Percentiles rank a stretch among this genome's conserved stretches.
These are phyloP conservation scores for Magnaporthiopsis incrustans DNA, from an alignment of 2,329 filamentous ascomycete species.

Conservation along the genomic window DNA sequence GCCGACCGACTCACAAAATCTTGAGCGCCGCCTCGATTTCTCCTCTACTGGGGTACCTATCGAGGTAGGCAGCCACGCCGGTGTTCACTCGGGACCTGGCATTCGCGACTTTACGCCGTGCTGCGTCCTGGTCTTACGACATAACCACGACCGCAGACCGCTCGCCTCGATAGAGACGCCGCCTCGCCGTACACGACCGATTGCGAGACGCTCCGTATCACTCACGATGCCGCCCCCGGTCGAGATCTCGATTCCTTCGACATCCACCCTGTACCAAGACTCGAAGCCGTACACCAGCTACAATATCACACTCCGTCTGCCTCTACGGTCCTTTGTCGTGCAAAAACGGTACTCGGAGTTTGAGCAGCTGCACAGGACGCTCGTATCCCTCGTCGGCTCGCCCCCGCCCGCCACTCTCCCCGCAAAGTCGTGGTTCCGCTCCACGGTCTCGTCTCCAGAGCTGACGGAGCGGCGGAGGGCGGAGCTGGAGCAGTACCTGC, in stretches of 20 bases:
- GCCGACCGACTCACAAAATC: too few species aligned
- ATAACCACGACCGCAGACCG: too few species aligned
- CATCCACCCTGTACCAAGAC: slow-evolving; percentile 41
- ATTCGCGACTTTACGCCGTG: too few species aligned
- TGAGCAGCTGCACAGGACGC: slow-evolving; percentile 52
- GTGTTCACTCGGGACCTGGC: too few species aligned
- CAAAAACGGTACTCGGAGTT: slow-evolving; percentile 83
- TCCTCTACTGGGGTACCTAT: too few species aligned
- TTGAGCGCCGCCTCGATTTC: too few species aligned
- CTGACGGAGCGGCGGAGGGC: slow-evolving; percentile 63
- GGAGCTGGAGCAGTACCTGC: slow-evolving; percentile 63
- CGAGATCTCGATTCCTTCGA: slow-evolving; percentile 62
- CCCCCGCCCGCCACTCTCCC: slow-evolving; percentile 63
- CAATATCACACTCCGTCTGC: slow-evolving; percentile 69
- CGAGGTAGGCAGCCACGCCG: too few species aligned
- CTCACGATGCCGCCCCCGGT: slow-evolving; percentile 52
- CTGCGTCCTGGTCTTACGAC: too few species aligned
- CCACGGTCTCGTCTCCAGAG: slow-evolving; percentile 60
- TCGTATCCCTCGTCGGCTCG: slow-evolving; percentile 51
- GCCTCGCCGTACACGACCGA: too few species aligned
- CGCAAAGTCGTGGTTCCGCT: slow-evolving; percentile 68
- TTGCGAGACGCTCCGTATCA: too few species aligned
- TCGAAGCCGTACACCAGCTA: slow-evolving; percentile 68
- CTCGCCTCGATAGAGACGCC: too few species aligned
- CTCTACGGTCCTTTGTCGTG: slow-evolving; percentile 66